Evolutionary conservation across 2,329 filamentous ascomycete genomes (phyloP).

Genomic region (Penicillium hordei): DNA sequence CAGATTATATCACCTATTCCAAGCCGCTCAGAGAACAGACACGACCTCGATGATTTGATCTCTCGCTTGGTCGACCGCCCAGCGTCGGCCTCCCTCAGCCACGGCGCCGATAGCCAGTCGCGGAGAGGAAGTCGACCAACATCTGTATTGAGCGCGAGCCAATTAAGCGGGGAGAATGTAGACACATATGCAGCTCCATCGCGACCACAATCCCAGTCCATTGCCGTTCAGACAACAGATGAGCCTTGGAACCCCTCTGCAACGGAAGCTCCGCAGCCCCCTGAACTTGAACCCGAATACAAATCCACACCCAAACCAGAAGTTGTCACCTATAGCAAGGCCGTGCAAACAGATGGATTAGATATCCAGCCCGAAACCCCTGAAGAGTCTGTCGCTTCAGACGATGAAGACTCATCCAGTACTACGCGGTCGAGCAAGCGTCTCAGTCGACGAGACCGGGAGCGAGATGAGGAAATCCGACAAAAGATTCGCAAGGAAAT

Average conservation of each 20-base stretch:
- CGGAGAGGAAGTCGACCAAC: conserved; percentile 71
- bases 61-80: conserved; percentile 77
- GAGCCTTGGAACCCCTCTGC: conserved; percentile 68
- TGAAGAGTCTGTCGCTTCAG: conserved; percentile 59
- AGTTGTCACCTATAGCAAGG: conserved; percentile 94
- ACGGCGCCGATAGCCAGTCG: conserved; percentile 46
- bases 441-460: conserved; percentile 73
- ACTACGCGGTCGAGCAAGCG: conserved; percentile 63
- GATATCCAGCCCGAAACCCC: conserved; percentile 54
- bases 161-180: conserved; percentile 70
- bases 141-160: conserved; percentile 78
- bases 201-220: conserved; percentile 45
- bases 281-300: conserved; percentile 28
- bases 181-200: conserved; percentile 41
- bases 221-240: conserved; percentile 68
- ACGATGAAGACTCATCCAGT: conserved; percentile 60
- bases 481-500: conserved; percentile 83
- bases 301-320: conserved; percentile 58
- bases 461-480: conserved; percentile 84
- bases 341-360: conserved; percentile 84
- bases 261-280: conserved; percentile 67
- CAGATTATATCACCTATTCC: conserved; percentile 70
- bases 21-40: conserved; percentile 62
- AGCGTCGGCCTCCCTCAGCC: conserved; percentile 65
- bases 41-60: conserved; percentile 81